phyloP scores from a whole-genome alignment of 768 basidiomycete genomes.

The Termitomyces titanicus region DNA sequence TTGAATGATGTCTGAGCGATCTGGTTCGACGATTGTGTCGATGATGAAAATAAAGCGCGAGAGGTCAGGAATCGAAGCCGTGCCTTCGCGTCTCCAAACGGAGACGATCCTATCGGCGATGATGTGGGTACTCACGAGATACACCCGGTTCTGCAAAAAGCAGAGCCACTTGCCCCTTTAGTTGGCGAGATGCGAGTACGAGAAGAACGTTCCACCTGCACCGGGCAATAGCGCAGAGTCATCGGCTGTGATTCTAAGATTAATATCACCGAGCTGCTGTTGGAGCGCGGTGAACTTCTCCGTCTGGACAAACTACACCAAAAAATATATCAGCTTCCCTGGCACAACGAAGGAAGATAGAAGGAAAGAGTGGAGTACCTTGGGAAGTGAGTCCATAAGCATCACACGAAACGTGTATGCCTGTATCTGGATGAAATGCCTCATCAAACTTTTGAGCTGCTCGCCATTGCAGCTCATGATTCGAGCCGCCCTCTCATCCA shows the following conservation, averaged over 20 bases:
- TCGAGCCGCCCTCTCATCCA: conserved; percentile 4
- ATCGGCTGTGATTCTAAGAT: neutral
- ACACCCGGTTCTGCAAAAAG: neutral
- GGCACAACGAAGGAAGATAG: neutral
- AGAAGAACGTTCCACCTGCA: conserved; percentile 1
- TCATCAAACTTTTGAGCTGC: conserved; percentile 9
- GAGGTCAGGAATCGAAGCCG: neutral
- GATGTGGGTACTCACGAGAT: neutral
- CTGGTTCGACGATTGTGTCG: neutral
- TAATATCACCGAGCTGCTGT: conserved; percentile 1
- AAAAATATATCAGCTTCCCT: neutral
- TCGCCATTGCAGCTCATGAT: conserved; percentile 11
- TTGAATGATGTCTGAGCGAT: neutral
- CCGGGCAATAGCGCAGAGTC: neutral
- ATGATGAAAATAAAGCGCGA: neutral
- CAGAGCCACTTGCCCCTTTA: neutral
- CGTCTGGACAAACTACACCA: conserved; percentile 8
- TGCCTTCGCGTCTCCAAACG: neutral
- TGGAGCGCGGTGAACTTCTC: conserved; percentile 9
- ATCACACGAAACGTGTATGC: conserved; percentile 14
- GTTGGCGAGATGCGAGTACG: conserved; percentile 7
- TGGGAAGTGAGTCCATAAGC: conserved; percentile 14
- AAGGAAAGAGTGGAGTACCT: conserved; percentile 1
- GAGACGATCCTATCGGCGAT: neutral
- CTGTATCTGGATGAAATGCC: conserved; percentile 11